Conservation (phyloP, 192 early-diverging fungal species). For the Helicostylum pulchrum region DNA sequence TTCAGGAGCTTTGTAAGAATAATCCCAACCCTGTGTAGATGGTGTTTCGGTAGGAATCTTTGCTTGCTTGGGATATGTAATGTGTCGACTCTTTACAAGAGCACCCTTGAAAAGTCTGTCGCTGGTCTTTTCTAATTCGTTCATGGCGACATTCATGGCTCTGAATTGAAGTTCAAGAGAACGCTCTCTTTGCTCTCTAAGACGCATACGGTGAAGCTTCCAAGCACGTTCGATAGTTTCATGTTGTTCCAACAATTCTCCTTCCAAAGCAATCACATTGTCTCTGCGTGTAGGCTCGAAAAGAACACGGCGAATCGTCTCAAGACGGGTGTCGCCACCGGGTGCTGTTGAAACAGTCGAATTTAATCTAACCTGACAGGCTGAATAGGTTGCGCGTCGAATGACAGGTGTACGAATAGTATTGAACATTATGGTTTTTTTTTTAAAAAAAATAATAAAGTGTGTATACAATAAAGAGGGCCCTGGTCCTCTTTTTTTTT, state of each 20-base stretch:
- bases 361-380: not conserved
- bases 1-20: constrained; percentile 38
- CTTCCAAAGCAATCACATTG: constrained; percentile 29
- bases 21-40: constrained; percentile 66
- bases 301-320: constrained; percentile 69
- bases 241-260: constrained; percentile 60
- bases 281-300: constrained; percentile 55
- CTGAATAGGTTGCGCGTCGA: not conserved
- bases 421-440: constrained; percentile 11
- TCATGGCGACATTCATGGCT: constrained; percentile 62
- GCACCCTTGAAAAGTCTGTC: constrained; percentile 61
- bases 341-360: constrained; percentile 28
- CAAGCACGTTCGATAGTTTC: constrained; percentile 72
- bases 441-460: not conserved
- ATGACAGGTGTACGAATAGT: constrained; percentile 7
- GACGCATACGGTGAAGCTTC: constrained; percentile 53
- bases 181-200: constrained; percentile 42
- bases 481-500: too few species aligned
- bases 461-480: not conserved
- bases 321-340: constrained; percentile 56
- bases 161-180: constrained; percentile 56
- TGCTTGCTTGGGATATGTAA: constrained; percentile 68
- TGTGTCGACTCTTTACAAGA: constrained; percentile 51
- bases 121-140: constrained; percentile 58
- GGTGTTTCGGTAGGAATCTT: constrained; percentile 76